Evolutionary conservation across 139 green algal genomes (phyloP).

Genomic region (Micractinium conductrix): DNA sequence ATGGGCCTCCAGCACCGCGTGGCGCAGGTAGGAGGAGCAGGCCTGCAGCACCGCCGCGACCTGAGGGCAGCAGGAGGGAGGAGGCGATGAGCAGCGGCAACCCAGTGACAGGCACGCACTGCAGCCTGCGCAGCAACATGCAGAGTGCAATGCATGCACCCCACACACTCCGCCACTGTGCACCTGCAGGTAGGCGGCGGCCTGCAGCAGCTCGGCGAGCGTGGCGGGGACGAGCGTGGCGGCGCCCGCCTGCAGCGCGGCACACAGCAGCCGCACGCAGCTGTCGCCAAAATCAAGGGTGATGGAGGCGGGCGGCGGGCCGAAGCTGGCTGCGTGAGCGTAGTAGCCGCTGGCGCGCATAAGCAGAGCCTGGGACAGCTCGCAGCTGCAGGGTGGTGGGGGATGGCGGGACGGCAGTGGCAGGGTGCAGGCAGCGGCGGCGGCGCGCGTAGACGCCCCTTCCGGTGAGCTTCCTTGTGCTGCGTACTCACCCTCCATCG

Average conservation of each 20-base stretch:
- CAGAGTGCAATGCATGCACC: background rate
- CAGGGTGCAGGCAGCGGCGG: background rate
- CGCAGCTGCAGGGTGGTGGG: background rate
- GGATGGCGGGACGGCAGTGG: background rate
- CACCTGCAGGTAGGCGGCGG: conserved; percentile 19
- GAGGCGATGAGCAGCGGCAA: background rate
- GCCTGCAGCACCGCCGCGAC: conserved; percentile 3
- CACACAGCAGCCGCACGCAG: background rate
- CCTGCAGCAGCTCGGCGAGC: conserved; percentile 14
- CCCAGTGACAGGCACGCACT: background rate
- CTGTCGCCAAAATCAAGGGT: background rate
- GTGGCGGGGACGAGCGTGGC: background rate
- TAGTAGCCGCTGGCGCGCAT: conserved; percentile 6
- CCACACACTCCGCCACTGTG: background rate
- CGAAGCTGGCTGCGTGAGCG: conserved; percentile 21
- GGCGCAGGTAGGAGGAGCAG: background rate
- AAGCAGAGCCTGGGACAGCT: background rate
- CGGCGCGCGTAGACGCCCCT: too few relatives aligned
- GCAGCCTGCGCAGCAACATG: too few relatives aligned
- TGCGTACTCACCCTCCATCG: background rate
- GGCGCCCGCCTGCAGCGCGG: background rate
- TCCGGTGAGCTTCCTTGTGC: too few relatives aligned
- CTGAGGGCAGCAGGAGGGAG: background rate
- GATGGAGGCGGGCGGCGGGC: background rate
- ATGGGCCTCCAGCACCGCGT: background rate